phyloP scores from a whole-genome alignment of 2,329 filamentous ascomycete species.

The Penicillium paneum region DNA sequence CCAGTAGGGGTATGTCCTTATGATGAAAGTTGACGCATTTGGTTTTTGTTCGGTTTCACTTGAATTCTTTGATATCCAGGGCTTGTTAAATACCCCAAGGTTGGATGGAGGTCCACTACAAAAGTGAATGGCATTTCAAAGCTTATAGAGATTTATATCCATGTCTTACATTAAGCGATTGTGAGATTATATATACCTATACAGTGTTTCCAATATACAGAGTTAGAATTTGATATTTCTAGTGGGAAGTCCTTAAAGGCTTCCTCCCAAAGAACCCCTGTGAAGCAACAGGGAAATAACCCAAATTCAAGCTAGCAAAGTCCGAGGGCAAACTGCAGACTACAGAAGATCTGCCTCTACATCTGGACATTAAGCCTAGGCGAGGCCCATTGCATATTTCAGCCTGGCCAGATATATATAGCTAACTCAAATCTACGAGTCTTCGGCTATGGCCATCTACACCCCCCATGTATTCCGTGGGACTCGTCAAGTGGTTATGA shows the following conservation, averaged over 20 bases:
- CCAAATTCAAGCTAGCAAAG: neutral
- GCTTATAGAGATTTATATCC: neutral
- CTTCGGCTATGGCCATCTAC: too few species aligned
- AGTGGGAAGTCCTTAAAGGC: slow-evolving; percentile 2
- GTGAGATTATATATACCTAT: neutral
- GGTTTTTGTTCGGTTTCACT: slow-evolving; percentile 6
- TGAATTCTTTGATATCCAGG: slow-evolving; percentile 22
- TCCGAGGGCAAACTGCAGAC: neutral
- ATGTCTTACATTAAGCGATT: neutral
- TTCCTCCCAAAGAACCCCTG: too few species aligned
- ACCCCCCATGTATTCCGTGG: too few species aligned
- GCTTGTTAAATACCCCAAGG: slow-evolving; percentile 6
- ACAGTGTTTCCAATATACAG: neutral
- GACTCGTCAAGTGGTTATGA: too few species aligned
- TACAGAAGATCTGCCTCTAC: neutral
- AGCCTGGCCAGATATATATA: too few species aligned
- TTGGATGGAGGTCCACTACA: slow-evolving; percentile 6
- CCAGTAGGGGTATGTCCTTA: neutral
- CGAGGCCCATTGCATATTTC: neutral
- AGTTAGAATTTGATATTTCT: slow-evolving; percentile 14
- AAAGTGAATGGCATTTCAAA: slow-evolving; percentile 5
- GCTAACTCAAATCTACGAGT: too few species aligned
- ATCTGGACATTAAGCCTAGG: neutral
- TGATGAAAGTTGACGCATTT: slow-evolving; percentile 12
- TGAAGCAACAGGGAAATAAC: too few species aligned